These are phyloP conservation scores for Carnegiea gigantea DNA, from an alignment of 179 eudicot genomes.

Conservation along the genomic window DNA sequence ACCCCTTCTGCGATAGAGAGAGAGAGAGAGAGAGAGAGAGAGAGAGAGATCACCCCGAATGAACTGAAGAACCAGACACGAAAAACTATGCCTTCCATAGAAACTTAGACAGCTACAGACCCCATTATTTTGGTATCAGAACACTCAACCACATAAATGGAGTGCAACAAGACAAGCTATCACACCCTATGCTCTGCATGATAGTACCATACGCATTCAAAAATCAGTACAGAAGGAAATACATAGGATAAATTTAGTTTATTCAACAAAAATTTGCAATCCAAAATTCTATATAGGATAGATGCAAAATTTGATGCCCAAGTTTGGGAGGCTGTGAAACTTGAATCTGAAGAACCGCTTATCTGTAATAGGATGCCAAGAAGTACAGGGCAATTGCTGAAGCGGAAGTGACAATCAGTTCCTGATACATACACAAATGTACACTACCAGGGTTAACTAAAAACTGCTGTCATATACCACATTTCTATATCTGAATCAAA, in stretches of 20 bases:
- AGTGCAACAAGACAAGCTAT: too few relatives aligned
- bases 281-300: not conserved
- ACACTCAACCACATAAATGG: too few relatives aligned
- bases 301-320: slow-evolving; percentile 17
- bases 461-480: not conserved
- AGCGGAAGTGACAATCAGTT: slow-evolving; percentile 61
- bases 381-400: slow-evolving; percentile 57
- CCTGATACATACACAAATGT: slow-evolving; percentile 48
- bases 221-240: not conserved
- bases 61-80: too few relatives aligned
- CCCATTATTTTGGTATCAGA: too few relatives aligned
- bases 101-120: too few relatives aligned
- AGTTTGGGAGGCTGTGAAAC: not conserved
- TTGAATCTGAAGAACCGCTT: slow-evolving; percentile 15
- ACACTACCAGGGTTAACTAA: not conserved
- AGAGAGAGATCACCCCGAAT: too few relatives aligned
- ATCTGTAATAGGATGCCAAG: slow-evolving; percentile 73
- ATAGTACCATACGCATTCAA: not conserved
- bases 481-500: too few relatives aligned
- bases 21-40: too few relatives aligned
- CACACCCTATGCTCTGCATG: not conserved
- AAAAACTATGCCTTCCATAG: too few relatives aligned
- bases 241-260: not conserved
- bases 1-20: too few relatives aligned
- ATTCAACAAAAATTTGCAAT: slow-evolving; percentile 13